Evolutionary conservation across 192 early-diverging fungal species (phyloP), one percentile per base, ranked within the genome.

Genomic region (Mortierella hygrophila): DNA sequence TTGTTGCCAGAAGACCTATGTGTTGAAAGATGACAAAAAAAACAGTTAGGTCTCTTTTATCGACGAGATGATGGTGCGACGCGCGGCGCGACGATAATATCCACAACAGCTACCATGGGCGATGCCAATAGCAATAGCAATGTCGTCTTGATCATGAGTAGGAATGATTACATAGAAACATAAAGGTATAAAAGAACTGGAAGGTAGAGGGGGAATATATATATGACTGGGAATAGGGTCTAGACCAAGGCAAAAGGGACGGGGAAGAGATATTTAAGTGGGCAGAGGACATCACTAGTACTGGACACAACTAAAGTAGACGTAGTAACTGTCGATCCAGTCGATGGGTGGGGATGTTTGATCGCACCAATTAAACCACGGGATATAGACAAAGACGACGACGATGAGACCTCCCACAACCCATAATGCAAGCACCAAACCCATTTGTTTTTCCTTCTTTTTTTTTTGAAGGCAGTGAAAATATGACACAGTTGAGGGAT

Each of bases 1-100:
- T 94, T 93, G 68, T n/a, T n/a, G n/a, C n/a, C n/a, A n/a, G 44
- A 1, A 60, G 86, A 80, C 83, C 82, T 83, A 68, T 4, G 57
- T 60, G 15, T 52, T 52, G n/a, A n/a, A n/a, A n/a, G n/a, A n/a
- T n/a, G n/a, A n/a, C n/a, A n/a, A n/a, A 57, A 23, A 26, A 63
- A 29, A 11, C 3, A 6, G n/a, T 63, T 63, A 63, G 60, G 1
- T 26, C 3, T 32, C 26, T 13, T 26, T 29, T 32, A 29, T 29
- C 26, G 26, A 63, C 11, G 57, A 11, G 57, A 6, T 7, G 23
- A 26, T 46, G 7, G 7, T 46, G 7, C 44, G 44, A 46, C 44
- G n/a, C n/a, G n/a, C n/a, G n/a, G 44, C 44, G 44, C 38, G 38
- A 46, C 44, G 44, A 13, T 46, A 7, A 49, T 49, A 49, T 49